Evolutionary conservation across 2,329 filamentous ascomycete species (phyloP), one percentile per base, ranked within the genome.

Genomic region (Pseudocercospora fijiensis): DNA sequence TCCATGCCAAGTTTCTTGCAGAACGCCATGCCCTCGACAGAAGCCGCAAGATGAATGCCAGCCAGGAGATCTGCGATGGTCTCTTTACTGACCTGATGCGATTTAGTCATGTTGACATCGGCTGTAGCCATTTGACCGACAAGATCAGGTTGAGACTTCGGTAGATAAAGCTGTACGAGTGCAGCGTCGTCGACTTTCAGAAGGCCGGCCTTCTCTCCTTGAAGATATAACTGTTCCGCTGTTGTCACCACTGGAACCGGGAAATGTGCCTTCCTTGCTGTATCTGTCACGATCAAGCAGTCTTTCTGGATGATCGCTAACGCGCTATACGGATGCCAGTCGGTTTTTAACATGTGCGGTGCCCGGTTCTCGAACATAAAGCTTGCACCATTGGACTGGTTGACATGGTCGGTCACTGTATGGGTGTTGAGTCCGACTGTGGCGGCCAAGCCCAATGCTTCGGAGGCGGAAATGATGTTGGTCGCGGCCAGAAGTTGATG

Each of bases 161-260:
- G 73, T 0, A 77, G 70, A 75, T 85, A 86, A 57, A 85, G 78
- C 58, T 83, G 83, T 16, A 86, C 83, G 69, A 86, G 78, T 11
- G 82, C 80, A 1, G 84, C 82, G 66, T 86, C 84, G 67, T 86
- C 84, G 57, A 84, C 77, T 11, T 79, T 72, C 0, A 82, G 80
- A 67, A 80, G 86, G 9, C 87, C 88, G 45, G 84, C 82, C 24
- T 83, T 79, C 7, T 89, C 75, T 13, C 82, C 86, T 27, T 84
- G 76, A 61, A 88, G 82, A 72, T 89, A 90, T 27, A 84, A 81
- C 74, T 89, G 86, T 76, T 90, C 88, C 10, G 88, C 87, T 0
- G 82, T 80, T 41, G 82, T 83, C 61, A 84, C 85, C 72, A 91
- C 83, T 0, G 86, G 86, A 0, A 83, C 83, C 0, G 86, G 82